Evolutionary conservation across 345 rosid genomes (phyloP), one percentile per base, ranked within the genome.

Genomic region (Arabidopsis arenosa): DNA sequence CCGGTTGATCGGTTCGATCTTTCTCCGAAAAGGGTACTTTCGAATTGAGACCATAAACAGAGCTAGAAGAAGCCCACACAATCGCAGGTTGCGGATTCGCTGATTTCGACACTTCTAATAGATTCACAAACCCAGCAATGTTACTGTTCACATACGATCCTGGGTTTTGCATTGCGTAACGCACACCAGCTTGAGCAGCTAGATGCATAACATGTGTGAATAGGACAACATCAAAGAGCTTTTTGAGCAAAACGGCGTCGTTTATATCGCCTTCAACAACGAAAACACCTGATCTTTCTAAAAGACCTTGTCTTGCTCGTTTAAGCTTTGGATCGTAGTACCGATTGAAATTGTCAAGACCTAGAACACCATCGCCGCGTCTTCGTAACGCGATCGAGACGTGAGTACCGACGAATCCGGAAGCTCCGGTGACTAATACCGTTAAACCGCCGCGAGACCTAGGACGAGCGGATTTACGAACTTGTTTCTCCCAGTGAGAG

Each of bases 291-390:
- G 87, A 76, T 60, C 74, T 57, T 7, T 83, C 85, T 6, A 89
- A 79, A n/a, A 85, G 76, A 13, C 52, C 58, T 65, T 84, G 84
- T 2, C 97, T 85, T 9, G 85, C 88, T 41, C 83, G 66, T 78
- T 91, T 91, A 28, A 91, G 89, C 57, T 68, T 79, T 5, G 76
- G 69, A 40, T 86, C 91, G 28, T 86, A 89, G 80, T 89, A 89
- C 0, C 76, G 78, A 66, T 91, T 89, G 81, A 89, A 91, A 79
- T 89, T 91, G 61, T 91, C 95, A 0, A 91, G 78, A 18, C 93
- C 97, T 2, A 91, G 62, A 48, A 89, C 93, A 7, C 95, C 95
- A 9, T 91, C 94, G 9, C 97, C 95, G 9, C 93, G 89, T 52
- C 84, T 84, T 47, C 82, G 76, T 2, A 89, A 74, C 23, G 91